Base-by-base conservation (phyloP, 2,329 filamentous ascomycete species). In the Cordyceps militaris region DNA sequence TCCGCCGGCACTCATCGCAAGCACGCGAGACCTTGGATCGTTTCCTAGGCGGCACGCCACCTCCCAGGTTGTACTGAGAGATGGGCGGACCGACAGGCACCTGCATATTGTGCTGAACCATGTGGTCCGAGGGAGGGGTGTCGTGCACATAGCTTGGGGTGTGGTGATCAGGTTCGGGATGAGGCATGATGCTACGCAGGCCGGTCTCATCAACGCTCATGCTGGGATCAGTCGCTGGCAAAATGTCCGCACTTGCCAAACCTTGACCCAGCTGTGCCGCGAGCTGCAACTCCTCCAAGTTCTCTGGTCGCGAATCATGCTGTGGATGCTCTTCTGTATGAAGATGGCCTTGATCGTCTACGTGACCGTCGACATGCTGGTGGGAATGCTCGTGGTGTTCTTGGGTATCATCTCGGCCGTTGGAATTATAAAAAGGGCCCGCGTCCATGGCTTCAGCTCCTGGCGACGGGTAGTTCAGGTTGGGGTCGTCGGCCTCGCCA, bases 1-100 rank as follows among this genome's bases (percentile, higher is more conserved):
- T 95, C 57, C 91, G 82, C 44, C 91, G 81, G 68, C 91, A 96
- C 68, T 95, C 90, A 67, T 96, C 91, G 66, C 91, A 96, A 2
- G 91, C 91, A 38, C 91, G 82, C 11, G 91, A 95, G 6, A 94
- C 90, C 70, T 96, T 96, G 6, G 87, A 89, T 59, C 91, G 80
- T 70, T 94, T 94, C 61, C 87, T 78, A 0, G 87, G 86, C 14
- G 85, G 82, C 11, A 84, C 84, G 59, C 78, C 79, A 61, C 87
- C 85, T 40, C 79, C 78, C 49, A 75, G 68, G 23, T 73, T 70
- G 54, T 74, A 75, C 42, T 71, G 68, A 10, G 19, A 38, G 8
- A 57, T 14, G 2, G 68, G 65, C 57, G 72, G 62, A 58, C 74
- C 66, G 51, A 71, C 66, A 46, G 71, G 71, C n/a, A 74, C 67